phyloP scores from a whole-genome alignment of 2,329 filamentous ascomycete species.

The Penicillium sp. region DNA sequence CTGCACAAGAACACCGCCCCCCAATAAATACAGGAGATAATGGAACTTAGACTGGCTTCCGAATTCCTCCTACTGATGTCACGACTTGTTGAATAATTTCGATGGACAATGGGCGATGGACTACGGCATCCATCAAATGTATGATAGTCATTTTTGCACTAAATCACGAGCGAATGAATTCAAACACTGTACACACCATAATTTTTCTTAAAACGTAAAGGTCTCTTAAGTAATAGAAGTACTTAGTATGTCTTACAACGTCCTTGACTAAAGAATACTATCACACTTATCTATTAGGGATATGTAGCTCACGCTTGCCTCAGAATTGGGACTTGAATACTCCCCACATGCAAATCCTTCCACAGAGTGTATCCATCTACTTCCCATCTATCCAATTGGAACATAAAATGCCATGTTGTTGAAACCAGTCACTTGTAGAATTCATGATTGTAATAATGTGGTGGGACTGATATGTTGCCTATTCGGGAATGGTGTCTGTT shows the following conservation, averaged over 20 bases:
- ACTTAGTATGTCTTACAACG: no score
- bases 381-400: no score
- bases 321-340: no score
- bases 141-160: slow-evolving; percentile 21
- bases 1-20: slow-evolving; percentile 59
- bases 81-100: slow-evolving; percentile 49
- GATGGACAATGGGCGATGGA: slow-evolving; percentile 27
- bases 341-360: no score
- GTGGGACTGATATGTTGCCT: not conserved
- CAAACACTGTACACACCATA: not conserved
- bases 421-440: no score
- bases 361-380: no score
- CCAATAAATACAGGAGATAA: slow-evolving; percentile 58
- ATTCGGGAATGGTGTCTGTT: slow-evolving; percentile 9
- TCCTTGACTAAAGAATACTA: no score
- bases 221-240: no score
- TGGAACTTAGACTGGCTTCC: slow-evolving; percentile 61
- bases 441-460: not conserved
- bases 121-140: slow-evolving; percentile 18
- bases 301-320: no score
- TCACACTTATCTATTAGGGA: no score
- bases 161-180: slow-evolving; percentile 22
- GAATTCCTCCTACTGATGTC: slow-evolving; percentile 64
- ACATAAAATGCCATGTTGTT: no score
- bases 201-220: no score